Base-by-base conservation (phyloP, 2,329 filamentous ascomycete genomes). In the Claviceps citrina region DNA sequence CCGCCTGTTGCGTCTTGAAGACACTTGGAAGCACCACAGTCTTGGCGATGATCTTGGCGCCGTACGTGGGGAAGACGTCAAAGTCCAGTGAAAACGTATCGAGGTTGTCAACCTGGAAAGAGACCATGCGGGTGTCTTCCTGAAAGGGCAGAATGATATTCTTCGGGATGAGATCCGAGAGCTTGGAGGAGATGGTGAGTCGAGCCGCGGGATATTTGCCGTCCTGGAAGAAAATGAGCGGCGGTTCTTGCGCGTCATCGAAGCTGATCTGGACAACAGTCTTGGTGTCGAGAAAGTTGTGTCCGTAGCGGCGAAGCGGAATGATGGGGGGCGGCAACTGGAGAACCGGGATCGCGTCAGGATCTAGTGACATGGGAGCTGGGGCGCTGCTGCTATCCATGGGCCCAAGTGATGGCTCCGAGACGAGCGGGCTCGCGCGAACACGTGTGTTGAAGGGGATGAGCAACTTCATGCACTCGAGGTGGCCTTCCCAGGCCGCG, bases 281-380 rank as follows among this genome's bases (percentile, higher is more conserved):
- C 64, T 96, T 98, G 24, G 85, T 94, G 54, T 98, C 91, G 27
- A 98, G 70, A 68, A 98, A 98, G 60, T 96, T 98, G 64, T 98
- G 91, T 13, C 91, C 91, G 52, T 98, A 98, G 51, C 91, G 76
- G 49, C 91, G 76, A 36, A 96, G 69, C 0, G 91, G 91, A 48
- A 98, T 95, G 47, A 98, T 96, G 0, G 91, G 91, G 16, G 91
- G 91, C 18, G 91, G 91, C 10, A 98, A 70, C 49, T 89, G 87
- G 25, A 98, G 77, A 47, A 86, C 76, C 2, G 91, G 91, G 41
- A 98, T 98, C 2, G 83, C 84, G 60, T 96, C 89, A 1, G 74
- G 74, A 51, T 94, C 86, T 44, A 82, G 67, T 9, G 75, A 71
- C 67, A 84, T 79, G 13, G 73, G 68, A 43, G 70, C 55, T 13